Percentiles rank a stretch among this genome's conserved stretches.
Conservation (phyloP, 1,284 basidiomycete species). For the Phellinidium pouzarii region DNA sequence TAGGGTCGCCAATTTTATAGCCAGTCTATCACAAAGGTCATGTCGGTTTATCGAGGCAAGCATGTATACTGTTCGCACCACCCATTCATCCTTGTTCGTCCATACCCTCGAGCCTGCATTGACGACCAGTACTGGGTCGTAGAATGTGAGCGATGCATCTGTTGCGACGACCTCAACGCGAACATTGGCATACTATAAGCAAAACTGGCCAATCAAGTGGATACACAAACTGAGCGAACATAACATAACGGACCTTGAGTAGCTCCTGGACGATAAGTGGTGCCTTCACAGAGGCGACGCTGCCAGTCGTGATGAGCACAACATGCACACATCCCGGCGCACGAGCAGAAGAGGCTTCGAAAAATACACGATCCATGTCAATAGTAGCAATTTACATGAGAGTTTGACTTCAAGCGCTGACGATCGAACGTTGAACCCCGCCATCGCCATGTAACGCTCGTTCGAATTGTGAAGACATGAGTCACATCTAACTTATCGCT, state of each 20-base stretch:
- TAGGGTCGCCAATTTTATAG: conserved; percentile 81
- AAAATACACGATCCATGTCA: conserved; percentile 5
- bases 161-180: conserved; percentile 84
- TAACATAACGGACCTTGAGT: conserved; percentile 46
- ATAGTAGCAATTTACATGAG: not conserved
- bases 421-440: no score
- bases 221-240: not conserved
- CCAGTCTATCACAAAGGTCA: conserved; percentile 33
- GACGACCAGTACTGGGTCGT: conserved; percentile 45
- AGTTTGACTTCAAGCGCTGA: no score
- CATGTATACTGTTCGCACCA: no score
- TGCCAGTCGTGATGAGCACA: conserved; percentile 83
- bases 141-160: conserved; percentile 74
- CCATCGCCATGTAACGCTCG: no score
- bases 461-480: not conserved
- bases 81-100: conserved; percentile 92
- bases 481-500: no score
- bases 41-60: no score
- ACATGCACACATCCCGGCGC: conserved; percentile 51
- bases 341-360: conserved; percentile 12
- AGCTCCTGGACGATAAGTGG: conserved; percentile 83
- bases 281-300: conserved; percentile 91
- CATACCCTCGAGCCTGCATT: conserved; percentile 65
- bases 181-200: conserved; percentile 58
- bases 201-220: not conserved